These are phyloP conservation scores for Cyberlindnera galapagoensis DNA, from an alignment of 805 yeast species.

Conservation along the genomic window DNA sequence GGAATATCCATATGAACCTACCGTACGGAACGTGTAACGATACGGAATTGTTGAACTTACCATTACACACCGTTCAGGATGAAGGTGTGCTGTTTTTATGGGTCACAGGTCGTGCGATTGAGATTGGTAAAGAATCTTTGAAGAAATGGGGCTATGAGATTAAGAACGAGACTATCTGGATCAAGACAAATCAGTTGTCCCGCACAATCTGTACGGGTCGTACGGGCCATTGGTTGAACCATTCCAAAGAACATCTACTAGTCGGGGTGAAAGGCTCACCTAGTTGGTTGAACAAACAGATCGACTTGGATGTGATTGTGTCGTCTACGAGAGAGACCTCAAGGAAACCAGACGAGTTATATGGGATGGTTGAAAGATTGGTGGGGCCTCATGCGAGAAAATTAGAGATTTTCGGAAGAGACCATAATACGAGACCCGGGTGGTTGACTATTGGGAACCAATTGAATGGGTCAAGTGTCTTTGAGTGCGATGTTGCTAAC, in stretches of 20 bases:
- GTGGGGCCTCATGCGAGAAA: constrained; percentile 76
- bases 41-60: constrained; percentile 59
- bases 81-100: constrained; percentile 82
- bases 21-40: constrained; percentile 78
- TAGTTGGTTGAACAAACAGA: constrained; percentile 54
- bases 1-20: constrained; percentile 90
- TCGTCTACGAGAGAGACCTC: constrained; percentile 84
- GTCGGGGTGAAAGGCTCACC: constrained; percentile 84
- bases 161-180: constrained; percentile 82
- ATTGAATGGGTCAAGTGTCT: constrained; percentile 49
- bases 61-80: constrained; percentile 64
- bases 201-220: constrained; percentile 92
- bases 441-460: constrained; percentile 91
- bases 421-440: constrained; percentile 79
- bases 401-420: constrained; percentile 84
- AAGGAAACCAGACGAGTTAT: constrained; percentile 87
- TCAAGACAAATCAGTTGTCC: constrained; percentile 80
- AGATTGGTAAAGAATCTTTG: constrained; percentile 74
- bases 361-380: constrained; percentile 77
- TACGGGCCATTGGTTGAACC: constrained; percentile 96
- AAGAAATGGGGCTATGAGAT: constrained; percentile 77
- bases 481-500: constrained; percentile 49
- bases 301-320: constrained; percentile 74
- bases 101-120: constrained; percentile 95
- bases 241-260: constrained; percentile 84